phyloP scores from a whole-genome alignment of 2,329 filamentous ascomycete species.

The Botryosphaeria agaves region DNA sequence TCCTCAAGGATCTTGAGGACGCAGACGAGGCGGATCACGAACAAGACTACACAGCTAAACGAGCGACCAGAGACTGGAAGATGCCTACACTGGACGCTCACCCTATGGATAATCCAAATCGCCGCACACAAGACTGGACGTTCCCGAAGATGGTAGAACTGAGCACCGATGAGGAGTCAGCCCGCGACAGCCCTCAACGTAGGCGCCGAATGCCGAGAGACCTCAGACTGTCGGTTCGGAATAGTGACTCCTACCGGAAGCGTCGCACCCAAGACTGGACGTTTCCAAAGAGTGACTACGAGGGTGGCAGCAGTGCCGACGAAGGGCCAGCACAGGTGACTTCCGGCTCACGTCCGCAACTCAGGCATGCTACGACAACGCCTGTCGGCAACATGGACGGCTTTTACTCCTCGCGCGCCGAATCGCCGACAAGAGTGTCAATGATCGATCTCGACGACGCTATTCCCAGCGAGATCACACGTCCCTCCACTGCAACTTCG shows the following conservation, averaged over 20 bases:
- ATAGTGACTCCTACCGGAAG: constrained; percentile 17
- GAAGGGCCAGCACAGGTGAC: constrained; percentile 8
- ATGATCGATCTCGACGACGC: constrained; percentile 29
- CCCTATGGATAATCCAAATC: constrained; percentile 15
- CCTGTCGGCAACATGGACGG: constrained; percentile 20
- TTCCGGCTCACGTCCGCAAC: constrained; percentile 12
- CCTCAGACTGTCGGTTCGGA: too few species aligned
- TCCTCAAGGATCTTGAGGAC: constrained; percentile 23
- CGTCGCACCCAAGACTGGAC: constrained; percentile 30
- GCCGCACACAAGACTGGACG: constrained; percentile 27
- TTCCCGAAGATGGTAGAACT: constrained; percentile 9
- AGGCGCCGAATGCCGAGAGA: too few species aligned
- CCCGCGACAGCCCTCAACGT: too few species aligned
- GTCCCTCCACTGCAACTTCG: constrained; percentile 25
- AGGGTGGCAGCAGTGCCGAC: constrained; percentile 7
- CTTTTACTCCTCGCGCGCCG: constrained; percentile 15
- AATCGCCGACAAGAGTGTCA: constrained; percentile 19
- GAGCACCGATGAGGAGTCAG: too few species aligned
- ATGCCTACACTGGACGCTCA: constrained; percentile 1
- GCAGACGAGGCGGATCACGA: constrained; percentile 19
- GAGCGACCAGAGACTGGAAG: constrained; percentile 11
- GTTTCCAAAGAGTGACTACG: constrained; percentile 13
- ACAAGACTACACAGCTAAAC: constrained; percentile 18
- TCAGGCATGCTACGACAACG: constrained; percentile 24
- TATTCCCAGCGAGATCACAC: constrained; percentile 19